A percentile compares a stretch with the other conserved stretches of the same genome.
These are phyloP conservation scores for Cladorrhinum sp. DNA, from an alignment of 2,329 filamentous ascomycete species.

Conservation along the genomic window DNA sequence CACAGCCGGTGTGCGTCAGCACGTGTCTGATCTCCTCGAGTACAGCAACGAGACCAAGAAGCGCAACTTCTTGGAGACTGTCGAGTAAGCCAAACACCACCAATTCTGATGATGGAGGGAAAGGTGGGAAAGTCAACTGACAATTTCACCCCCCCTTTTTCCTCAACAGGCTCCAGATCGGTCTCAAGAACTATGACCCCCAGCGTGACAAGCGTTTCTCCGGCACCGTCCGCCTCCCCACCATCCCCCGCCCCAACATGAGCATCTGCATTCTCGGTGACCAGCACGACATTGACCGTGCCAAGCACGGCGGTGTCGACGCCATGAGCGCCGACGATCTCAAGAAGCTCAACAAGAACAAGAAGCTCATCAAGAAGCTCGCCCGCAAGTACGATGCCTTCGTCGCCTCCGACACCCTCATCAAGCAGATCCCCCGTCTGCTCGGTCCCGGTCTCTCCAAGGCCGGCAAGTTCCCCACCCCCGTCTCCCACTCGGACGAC, in stretches of 20 bases:
- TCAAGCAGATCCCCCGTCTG: conserved; percentile 99
- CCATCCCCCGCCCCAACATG: conserved; percentile 89
- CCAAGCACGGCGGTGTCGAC: conserved; percentile 97
- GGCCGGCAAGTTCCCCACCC: conserved; percentile 99
- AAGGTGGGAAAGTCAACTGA: conserved; percentile 6
- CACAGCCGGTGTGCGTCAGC: conserved; percentile 86
- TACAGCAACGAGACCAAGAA: conserved; percentile 94
- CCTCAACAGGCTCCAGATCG: conserved; percentile 58
- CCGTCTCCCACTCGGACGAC: conserved; percentile 95
- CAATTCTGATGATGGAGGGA: not conserved
- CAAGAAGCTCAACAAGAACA: conserved; percentile 99
- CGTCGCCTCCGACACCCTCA: conserved; percentile 91
- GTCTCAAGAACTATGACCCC: conserved; percentile 98
- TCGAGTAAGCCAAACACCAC: conserved; percentile 47
- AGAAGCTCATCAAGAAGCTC: conserved; percentile 99
- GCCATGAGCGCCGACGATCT: conserved; percentile 98
- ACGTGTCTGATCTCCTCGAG: conserved; percentile 89
- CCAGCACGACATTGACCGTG: conserved; percentile 98
- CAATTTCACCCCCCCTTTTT: too few species aligned
- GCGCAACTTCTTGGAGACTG: conserved; percentile 92
- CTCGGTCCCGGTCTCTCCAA: conserved; percentile 97
- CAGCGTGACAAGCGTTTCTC: conserved; percentile 99
- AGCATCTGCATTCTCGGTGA: conserved; percentile 72
- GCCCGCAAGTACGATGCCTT: conserved; percentile 99
- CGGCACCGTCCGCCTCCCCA: conserved; percentile 93